Percentiles rank a stretch among this genome's conserved stretches.
phyloP scores from a whole-genome alignment of 2,329 filamentous ascomycete genomes.

The Penicillium psychrosexuale region DNA sequence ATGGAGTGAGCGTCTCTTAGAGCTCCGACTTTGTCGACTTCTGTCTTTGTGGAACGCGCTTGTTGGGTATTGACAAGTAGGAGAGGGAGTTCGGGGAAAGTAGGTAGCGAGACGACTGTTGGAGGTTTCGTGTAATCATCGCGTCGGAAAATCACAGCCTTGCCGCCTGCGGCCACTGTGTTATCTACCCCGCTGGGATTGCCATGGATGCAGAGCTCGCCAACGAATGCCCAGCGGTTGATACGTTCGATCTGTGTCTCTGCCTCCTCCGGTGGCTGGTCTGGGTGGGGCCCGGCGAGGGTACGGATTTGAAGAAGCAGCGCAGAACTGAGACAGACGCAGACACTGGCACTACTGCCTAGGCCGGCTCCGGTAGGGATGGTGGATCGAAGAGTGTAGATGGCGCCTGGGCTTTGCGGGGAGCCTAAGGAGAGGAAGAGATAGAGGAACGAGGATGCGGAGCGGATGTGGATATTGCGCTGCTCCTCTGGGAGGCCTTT shows the following conservation, averaged over 20 bases:
- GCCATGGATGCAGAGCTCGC: conserved; percentile 95
- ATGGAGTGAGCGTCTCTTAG: conserved; percentile 70
- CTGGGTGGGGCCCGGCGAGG: conserved; percentile 83
- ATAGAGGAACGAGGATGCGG: conserved; percentile 85
- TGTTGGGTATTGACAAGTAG: conserved; percentile 87
- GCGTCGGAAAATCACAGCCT: conserved; percentile 87
- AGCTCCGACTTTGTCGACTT: conserved; percentile 80
- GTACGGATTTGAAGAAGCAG: conserved; percentile 84
- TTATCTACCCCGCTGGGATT: conserved; percentile 97
- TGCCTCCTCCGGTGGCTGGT: conserved; percentile 85
- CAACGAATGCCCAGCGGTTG: conserved; percentile 96
- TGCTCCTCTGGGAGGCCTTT: conserved; percentile 62
- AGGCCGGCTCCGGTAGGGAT: conserved; percentile 90
- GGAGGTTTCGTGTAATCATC: conserved; percentile 75
- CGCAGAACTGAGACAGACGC: conserved; percentile 80
- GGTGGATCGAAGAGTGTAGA: conserved; percentile 89
- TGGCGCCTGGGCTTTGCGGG: conserved; percentile 71
- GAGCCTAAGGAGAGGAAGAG: conserved; percentile 85
- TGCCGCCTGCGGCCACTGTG: conserved; percentile 88
- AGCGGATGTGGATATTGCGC: conserved; percentile 79
- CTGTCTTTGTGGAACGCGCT: conserved; percentile 75
- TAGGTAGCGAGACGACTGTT: conserved; percentile 69
- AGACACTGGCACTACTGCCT: conserved; percentile 90
- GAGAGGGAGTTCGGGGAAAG: conserved; percentile 88
- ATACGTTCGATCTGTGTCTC: conserved; percentile 88